These are phyloP conservation scores for Scenedesmus sp. DNA, from an alignment of 163 green algal species.

Conservation along the genomic window DNA sequence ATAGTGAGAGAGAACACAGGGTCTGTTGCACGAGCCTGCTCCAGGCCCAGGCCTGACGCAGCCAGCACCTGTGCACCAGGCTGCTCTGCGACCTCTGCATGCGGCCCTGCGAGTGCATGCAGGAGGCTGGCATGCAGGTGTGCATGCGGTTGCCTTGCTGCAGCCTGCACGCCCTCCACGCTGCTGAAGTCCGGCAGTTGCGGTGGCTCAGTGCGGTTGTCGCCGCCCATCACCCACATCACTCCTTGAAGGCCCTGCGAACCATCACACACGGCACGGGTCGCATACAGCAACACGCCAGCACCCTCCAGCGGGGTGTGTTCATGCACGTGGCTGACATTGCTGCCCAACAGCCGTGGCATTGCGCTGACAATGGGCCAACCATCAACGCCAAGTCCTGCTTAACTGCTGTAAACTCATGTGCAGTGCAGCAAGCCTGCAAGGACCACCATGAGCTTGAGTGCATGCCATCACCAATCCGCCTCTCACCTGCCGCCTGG, in stretches of 20 bases:
- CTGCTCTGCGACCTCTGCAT: constrained; percentile 2
- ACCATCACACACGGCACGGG: background rate
- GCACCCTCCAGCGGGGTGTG: too few species aligned
- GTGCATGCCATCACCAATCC: background rate
- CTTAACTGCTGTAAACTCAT: background rate
- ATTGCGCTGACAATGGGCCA: too few species aligned
- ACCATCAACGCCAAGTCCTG: background rate
- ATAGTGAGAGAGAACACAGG: constrained; percentile 61
- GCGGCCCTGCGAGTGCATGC: constrained; percentile 56
- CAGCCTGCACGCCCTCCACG: constrained; percentile 64
- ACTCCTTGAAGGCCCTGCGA: constrained; percentile 67
- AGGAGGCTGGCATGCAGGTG: constrained; percentile 59
- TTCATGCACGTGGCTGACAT: too few species aligned
- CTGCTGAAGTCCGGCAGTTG: constrained; percentile 61
- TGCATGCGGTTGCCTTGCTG: background rate
- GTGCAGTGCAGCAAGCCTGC: background rate
- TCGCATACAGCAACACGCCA: too few species aligned
- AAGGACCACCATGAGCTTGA: background rate
- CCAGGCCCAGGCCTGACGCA: constrained; percentile 45
- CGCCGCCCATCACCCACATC: constrained; percentile 66
- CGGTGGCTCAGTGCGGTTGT: constrained; percentile 58
- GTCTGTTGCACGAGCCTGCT: constrained; percentile 48
- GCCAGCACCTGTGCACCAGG: constrained; percentile 48
- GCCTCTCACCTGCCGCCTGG: constrained; percentile 54
- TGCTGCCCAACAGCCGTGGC: too few species aligned